Evolutionary conservation across 2,329 filamentous ascomycete species (phyloP), one percentile per base, ranked within the genome.

Genomic region (Grosmannia huntii): DNA sequence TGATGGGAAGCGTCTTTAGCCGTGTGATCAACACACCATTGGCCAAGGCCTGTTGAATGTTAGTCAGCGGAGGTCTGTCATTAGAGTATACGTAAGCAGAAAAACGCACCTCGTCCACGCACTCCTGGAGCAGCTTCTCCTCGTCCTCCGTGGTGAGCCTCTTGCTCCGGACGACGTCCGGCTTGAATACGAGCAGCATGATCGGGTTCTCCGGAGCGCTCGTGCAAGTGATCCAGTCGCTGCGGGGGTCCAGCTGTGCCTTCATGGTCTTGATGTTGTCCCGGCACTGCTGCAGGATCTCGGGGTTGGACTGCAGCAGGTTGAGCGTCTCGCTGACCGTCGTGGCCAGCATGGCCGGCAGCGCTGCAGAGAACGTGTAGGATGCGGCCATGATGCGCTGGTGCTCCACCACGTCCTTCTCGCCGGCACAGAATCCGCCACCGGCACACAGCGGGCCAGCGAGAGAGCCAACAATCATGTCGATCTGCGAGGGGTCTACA

Each of bases 381-480:
- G 92, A 87, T 1, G 89, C 84, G 5, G 92, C 89, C 10, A 89
- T 90, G 67, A 99, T 91, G 64, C 94, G 90, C 73, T 99, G 94
- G 68, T 99, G 94, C 70, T 95, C 89, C 21, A 97, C 89, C 21
- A 97, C 91, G 68, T 96, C 94, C 63, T 86, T 85, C 46, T 86
- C 86, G 21, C 91, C 92, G 19, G 92, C 91, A 69, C 94, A 99
- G 76, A 99, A 99, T 19, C 94, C 94, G 65, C 95, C 94, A 58
- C 91, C 92, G 11, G 89, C 90, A 68, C 92, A 94, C 44, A 99
- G 79, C 19, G 91, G 87, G 2, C 94, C 92, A 14, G 92, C 85
- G 52, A 99, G 82, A 41, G 90, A 95, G 50, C 95, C 94, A 56
- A 97, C 82, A 64, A 99, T 92, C 90, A 99, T 96, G 74, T 99